Conservation (phyloP, 805 yeast species). For the Sugiyamaella chiloensis region DNA sequence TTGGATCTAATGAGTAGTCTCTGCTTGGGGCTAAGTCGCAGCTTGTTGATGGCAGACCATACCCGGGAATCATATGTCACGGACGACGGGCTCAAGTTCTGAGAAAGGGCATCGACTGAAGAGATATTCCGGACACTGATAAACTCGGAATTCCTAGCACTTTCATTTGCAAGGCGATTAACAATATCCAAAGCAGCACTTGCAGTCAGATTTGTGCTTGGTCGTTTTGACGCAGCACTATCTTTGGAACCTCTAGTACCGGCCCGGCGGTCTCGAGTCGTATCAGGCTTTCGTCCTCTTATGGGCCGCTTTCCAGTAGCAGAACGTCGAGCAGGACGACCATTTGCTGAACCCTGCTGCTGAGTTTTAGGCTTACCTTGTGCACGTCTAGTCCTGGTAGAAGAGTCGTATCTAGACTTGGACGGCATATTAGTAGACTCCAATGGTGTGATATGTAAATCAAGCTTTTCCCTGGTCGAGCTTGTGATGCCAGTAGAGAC, state of each 20-base stretch:
- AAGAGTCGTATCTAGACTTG: background rate
- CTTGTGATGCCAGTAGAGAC: background rate
- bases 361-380: background rate
- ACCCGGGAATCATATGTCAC: constrained; percentile 11
- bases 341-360: background rate
- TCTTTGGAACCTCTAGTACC: no score
- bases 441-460: constrained; percentile 10
- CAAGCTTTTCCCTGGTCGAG: constrained; percentile 8
- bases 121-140: constrained; percentile 4
- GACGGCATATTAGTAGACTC: background rate
- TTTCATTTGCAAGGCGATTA: background rate
- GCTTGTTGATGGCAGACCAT: constrained; percentile 12
- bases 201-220: no score
- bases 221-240: no score
- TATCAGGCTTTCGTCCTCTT: no score
- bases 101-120: background rate
- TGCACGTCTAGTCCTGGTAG: background rate
- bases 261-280: no score
- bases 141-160: background rate
- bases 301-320: no score
- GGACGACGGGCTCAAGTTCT: constrained; percentile 8
- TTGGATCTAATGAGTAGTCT: constrained; percentile 10
- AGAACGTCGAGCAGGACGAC: background rate
- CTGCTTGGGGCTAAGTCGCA: constrained; percentile 8
- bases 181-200: background rate